These are phyloP conservation scores for Leptodermis oblonga DNA, from an alignment of 257 asterid genomes.

Conservation along the genomic window DNA sequence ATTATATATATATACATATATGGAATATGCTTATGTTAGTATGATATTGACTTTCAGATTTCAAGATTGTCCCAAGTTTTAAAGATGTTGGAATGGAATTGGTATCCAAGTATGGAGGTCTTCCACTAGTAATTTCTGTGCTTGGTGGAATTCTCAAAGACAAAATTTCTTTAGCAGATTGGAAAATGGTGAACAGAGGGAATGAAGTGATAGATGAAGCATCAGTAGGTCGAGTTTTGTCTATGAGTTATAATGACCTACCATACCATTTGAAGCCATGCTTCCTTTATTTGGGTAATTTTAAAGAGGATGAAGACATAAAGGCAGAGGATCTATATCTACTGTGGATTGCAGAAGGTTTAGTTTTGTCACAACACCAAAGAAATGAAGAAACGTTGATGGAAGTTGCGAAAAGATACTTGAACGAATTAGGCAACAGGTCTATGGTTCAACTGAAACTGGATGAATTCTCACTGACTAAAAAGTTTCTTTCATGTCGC, in stretches of 20 bases:
- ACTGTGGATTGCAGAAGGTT: slow-evolving; percentile 17
- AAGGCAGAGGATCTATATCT: neutral
- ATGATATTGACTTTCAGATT: neutral
- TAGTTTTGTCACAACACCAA: neutral
- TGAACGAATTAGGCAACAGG: slow-evolving; percentile 3
- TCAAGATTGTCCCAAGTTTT: neutral
- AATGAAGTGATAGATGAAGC: neutral
- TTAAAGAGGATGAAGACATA: slow-evolving; percentile 14
- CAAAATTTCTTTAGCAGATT: neutral
- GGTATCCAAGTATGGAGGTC: slow-evolving; percentile 19
- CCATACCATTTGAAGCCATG: slow-evolving; percentile 10
- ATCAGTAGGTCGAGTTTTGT: neutral
- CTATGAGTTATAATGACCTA: slow-evolving; percentile 17
- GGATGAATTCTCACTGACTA: neutral
- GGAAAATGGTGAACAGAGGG: slow-evolving; percentile 13
- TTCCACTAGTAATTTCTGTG: slow-evolving; percentile 43
- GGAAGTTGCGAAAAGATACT: slow-evolving; percentile 14
- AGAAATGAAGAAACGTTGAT: neutral
- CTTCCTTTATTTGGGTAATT: slow-evolving; percentile 20
- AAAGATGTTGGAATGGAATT: slow-evolving; percentile 14
- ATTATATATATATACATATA: too few species aligned
- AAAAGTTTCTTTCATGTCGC: neutral
- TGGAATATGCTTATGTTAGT: neutral
- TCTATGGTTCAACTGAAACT: slow-evolving; percentile 13
- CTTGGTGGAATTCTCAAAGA: slow-evolving; percentile 36